Percentiles rank a stretch among this genome's conserved stretches.
These are phyloP conservation scores for Coemansia sp. DNA, from an alignment of 192 early-diverging fungal genomes.

Conservation along the genomic window DNA sequence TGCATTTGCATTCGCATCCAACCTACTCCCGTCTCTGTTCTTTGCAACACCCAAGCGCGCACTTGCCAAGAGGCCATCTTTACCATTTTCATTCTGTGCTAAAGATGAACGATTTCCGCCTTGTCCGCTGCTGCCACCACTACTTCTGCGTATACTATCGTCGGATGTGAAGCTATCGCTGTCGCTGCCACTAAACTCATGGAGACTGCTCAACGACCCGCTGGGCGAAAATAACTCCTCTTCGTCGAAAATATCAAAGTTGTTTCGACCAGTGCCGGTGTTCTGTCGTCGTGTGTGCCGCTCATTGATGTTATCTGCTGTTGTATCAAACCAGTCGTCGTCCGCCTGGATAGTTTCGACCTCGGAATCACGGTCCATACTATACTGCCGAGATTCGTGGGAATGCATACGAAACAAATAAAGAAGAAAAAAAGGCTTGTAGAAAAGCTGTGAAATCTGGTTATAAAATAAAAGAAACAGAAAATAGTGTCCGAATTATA, in stretches of 20 bases:
- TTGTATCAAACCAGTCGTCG: constrained; percentile 28
- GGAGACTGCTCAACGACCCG: constrained; percentile 42
- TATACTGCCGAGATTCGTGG: not conserved
- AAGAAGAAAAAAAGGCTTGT: no score
- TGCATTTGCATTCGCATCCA: not conserved
- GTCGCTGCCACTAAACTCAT: constrained; percentile 37
- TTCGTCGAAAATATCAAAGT: constrained; percentile 25
- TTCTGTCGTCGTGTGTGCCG: constrained; percentile 8
- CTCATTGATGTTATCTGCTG: constrained; percentile 2
- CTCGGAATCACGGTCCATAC: constrained; percentile 44
- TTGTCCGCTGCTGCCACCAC: no score
- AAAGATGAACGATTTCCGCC: no score
- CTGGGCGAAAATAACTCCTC: constrained; percentile 45
- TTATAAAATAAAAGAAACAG: not conserved
- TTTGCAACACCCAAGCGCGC: no score
- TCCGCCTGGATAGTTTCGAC: constrained; percentile 41
- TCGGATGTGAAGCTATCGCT: not conserved
- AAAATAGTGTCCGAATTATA: not conserved
- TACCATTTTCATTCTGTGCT: constrained; percentile 1
- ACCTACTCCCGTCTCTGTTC: not conserved
- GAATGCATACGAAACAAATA: no score
- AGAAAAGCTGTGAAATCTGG: not conserved
- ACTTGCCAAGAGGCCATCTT: constrained; percentile 1
- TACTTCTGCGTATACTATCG: not conserved
- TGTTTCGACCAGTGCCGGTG: not conserved